Percentiles rank a stretch among this genome's conserved stretches.
Evolutionary conservation across 2,329 filamentous ascomycete genomes (phyloP).

Genomic region (Bipolaris sorokiniana): DNA sequence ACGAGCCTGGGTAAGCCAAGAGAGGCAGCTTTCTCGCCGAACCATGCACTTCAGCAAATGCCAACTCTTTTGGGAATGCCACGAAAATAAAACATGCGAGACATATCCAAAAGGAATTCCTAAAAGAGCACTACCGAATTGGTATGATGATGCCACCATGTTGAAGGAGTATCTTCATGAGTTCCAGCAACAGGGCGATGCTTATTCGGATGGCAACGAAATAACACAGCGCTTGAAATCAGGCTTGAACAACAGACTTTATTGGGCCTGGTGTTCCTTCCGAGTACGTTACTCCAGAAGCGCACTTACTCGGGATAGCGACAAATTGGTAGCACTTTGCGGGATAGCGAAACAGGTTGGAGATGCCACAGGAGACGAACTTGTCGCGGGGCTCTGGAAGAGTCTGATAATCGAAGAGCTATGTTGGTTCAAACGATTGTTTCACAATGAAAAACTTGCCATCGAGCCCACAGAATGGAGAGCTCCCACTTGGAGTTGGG

Average conservation of each 20-base stretch:
- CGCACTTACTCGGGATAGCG: background rate
- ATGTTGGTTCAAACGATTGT: background rate
- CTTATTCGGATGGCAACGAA: background rate
- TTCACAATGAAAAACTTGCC: background rate
- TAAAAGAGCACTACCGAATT: background rate
- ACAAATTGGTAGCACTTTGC: background rate
- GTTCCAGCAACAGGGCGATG: too few relatives aligned
- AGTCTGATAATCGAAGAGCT: background rate
- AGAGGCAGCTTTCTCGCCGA: background rate
- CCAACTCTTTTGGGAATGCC: background rate
- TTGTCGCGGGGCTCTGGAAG: background rate
- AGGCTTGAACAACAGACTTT: too few relatives aligned
- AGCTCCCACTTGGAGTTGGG: background rate
- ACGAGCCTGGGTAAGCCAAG: background rate
- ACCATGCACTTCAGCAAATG: background rate
- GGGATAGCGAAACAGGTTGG: background rate
- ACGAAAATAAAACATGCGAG: background rate
- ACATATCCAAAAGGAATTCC: background rate
- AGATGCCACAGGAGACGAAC: background rate
- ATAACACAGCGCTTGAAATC: too few relatives aligned
- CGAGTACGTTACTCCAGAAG: background rate
- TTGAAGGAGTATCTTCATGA: too few relatives aligned
- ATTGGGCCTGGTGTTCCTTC: background rate
- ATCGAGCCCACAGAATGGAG: background rate
- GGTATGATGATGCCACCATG: too few relatives aligned